phyloP scores from a whole-genome alignment of 1,284 basidiomycete species.

The Macrocystidia cucumis region DNA sequence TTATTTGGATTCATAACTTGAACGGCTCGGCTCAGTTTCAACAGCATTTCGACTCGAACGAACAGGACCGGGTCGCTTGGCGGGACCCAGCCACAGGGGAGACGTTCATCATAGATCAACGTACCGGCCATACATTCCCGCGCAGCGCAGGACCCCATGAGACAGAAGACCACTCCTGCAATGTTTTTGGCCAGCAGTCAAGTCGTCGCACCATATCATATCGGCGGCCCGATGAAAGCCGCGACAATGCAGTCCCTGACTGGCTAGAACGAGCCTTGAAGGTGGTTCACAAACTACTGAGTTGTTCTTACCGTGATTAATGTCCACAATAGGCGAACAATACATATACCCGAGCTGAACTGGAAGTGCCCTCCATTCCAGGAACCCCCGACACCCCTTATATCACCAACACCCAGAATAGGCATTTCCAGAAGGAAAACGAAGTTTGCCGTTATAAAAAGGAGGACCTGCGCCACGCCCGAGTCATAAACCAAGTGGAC shows the following conservation, averaged over 20 bases:
- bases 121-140: constrained; percentile 52
- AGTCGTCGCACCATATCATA: constrained; percentile 18
- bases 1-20: constrained; percentile 5
- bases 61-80: constrained; percentile 38
- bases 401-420: background rate
- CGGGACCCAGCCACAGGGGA: constrained; percentile 59
- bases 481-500: constrained; percentile 79
- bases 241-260: constrained; percentile 13
- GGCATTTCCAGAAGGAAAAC: background rate
- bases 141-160: constrained; percentile 16
- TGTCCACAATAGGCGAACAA: too few species aligned
- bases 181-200: constrained; percentile 4
- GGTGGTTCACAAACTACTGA: constrained; percentile 13
- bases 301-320: too few species aligned
- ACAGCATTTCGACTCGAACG: constrained; percentile 7
- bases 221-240: constrained; percentile 9
- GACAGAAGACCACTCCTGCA: constrained; percentile 8
- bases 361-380: background rate
- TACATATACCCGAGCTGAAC: too few species aligned
- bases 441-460: constrained; percentile 34
- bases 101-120: constrained; percentile 59
- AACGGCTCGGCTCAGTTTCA: constrained; percentile 7
- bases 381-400: background rate
- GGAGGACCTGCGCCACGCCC: constrained; percentile 43
- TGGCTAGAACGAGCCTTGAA: constrained; percentile 27